phyloP scores from a whole-genome alignment of 208 protist genomes.

The Crithidia mellificae region DNA sequence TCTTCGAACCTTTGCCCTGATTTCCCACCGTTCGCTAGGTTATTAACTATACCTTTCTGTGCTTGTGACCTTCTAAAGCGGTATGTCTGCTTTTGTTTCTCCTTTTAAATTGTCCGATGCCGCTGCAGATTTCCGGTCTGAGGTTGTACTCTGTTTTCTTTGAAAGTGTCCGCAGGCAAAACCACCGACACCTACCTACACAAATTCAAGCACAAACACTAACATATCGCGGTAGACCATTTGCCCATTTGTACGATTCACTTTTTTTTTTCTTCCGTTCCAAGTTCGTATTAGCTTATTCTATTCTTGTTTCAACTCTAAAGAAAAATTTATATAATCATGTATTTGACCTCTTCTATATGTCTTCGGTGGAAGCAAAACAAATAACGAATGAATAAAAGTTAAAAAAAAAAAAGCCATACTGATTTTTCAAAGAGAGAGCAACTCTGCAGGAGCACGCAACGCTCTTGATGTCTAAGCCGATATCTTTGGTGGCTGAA shows the following conservation, averaged over 20 bases:
- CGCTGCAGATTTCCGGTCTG: neutral
- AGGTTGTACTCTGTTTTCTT: neutral
- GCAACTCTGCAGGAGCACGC: too few species aligned
- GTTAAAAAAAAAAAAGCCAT: neutral
- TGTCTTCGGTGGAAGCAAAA: neutral
- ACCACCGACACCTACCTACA: neutral
- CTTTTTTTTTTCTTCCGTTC: conserved; percentile 3
- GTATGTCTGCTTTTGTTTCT: neutral
- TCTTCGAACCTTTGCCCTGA: neutral
- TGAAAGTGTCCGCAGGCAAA: neutral
- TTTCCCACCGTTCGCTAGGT: neutral
- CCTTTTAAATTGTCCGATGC: conserved; percentile 4
- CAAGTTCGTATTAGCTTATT: neutral
- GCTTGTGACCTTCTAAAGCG: neutral
- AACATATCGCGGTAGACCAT: neutral
- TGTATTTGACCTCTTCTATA: neutral
- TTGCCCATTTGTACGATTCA: neutral
- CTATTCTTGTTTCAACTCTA: neutral
- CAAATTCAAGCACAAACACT: neutral
- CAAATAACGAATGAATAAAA: neutral
- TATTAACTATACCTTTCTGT: neutral
- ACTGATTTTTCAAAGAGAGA: too few species aligned
- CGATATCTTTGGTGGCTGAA: too few species aligned
- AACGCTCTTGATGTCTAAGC: too few species aligned
- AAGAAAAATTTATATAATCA: neutral